Evolutionary conservation across 139 green algal species (phyloP).

Genomic region (Ettlia oleoabundans): DNA sequence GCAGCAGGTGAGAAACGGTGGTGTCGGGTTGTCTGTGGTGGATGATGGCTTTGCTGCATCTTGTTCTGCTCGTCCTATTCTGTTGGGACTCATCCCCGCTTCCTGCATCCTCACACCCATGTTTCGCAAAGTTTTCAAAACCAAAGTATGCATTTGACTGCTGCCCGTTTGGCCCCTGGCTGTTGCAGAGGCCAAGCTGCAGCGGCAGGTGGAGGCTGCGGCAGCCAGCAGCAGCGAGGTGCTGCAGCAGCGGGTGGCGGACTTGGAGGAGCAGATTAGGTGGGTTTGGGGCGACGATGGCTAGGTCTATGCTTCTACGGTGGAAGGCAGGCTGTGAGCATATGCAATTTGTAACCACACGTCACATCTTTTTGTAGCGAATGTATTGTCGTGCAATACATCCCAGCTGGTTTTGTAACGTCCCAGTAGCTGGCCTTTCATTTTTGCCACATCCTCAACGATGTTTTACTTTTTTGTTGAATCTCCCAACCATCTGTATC

Average conservation of each 20-base stretch:
- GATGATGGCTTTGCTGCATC: not conserved
- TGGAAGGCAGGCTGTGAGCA: not conserved
- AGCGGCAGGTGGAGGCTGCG: constrained; percentile 17
- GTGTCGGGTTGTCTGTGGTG: not conserved
- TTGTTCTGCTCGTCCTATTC: not conserved
- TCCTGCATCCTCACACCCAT: no score
- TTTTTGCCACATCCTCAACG: no score
- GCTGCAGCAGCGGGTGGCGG: constrained; percentile 32
- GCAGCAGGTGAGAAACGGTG: not conserved
- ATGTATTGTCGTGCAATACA: no score
- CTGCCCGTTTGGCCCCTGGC: not conserved
- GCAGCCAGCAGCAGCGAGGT: constrained; percentile 33
- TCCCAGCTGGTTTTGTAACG: no score
- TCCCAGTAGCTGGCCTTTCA: no score
- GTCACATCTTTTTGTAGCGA: no score
- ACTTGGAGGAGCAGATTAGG: constrained; percentile 20
- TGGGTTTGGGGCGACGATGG: constrained; percentile 16
- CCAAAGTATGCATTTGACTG: not conserved
- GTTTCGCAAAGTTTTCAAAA: no score
- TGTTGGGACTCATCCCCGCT: no score
- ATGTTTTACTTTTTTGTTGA: no score
- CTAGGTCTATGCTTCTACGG: not conserved
- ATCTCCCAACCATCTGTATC: no score
- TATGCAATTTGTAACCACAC: no score
- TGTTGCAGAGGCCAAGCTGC: constrained; percentile 5